Conservation (phyloP, 352 stramenopile genomes). For the Nannochloropsis limnetica region DNA sequence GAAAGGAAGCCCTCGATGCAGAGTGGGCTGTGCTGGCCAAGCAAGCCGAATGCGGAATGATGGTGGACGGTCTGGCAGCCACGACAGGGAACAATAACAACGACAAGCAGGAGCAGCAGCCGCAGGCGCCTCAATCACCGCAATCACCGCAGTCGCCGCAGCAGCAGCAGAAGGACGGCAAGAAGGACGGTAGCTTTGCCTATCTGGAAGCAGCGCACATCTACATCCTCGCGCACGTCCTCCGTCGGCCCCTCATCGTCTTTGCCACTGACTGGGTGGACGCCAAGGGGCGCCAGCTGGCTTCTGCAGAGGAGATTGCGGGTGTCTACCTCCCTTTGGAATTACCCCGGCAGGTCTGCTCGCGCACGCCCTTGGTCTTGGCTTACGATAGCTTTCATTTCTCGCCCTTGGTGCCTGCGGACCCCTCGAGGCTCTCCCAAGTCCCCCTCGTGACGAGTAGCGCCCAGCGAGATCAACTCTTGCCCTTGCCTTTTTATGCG, state of each 20-base stretch:
- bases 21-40: slow-evolving; percentile 18
- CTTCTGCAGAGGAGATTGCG: not conserved
- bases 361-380: not conserved
- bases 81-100: not conserved
- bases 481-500: slow-evolving; percentile 4
- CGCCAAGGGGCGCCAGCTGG: not conserved
- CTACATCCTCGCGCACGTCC: slow-evolving; percentile 25
- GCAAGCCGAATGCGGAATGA: slow-evolving; percentile 1
- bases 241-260: slow-evolving; percentile 1
- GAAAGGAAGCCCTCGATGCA: not conserved
- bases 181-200: not conserved
- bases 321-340: slow-evolving; percentile 19
- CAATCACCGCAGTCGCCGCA: not conserved
- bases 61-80: not conserved
- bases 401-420: not conserved
- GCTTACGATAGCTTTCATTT: slow-evolving; percentile 20
- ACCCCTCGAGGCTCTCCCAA: not conserved
- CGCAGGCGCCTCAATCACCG: no score
- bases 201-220: slow-evolving; percentile 24
- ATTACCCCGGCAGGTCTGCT: not conserved
- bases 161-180: not conserved
- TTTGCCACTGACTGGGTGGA: slow-evolving; percentile 4
- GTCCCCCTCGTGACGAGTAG: not conserved
- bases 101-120: not conserved
- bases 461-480: not conserved